Evolutionary conservation across 2,329 filamentous ascomycete genomes (phyloP), one percentile per base, ranked within the genome.

Genomic region (Arthrobotrys megalospora): DNA sequence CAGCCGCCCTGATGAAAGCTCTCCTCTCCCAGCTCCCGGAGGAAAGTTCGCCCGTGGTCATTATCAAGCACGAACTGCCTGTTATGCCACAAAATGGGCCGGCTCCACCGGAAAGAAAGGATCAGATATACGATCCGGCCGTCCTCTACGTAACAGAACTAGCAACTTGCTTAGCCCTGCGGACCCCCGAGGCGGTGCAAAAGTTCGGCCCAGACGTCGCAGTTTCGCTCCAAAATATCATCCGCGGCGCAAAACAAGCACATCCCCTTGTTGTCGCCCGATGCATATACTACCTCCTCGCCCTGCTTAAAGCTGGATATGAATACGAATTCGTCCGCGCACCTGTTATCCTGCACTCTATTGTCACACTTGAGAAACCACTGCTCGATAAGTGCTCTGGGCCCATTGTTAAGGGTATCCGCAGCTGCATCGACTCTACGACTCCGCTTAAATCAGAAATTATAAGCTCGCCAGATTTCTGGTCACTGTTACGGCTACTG

Each of bases 381-480:
- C 87, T 91, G 0, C 86, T 98, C 19, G 90, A 91, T 66, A 92
- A 92, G 83, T 91, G 93, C 14, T 91, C 94, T 0, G 87, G 90
- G 36, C 89, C 93, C 3, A 89, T 96, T 0, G 86, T 97, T 16
- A 91, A 92, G 81, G 95, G 95, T 0, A 86, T 99, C 28, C 89
- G 91, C 52, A 87, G 91, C 52, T 97, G 94, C 82, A 92, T 97
- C 80, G 90, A 91, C 28, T 65, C 77, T 8, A 72, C 81, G 12
- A 80, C 79, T 24, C 78, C 80, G 21, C 86, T 99, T 32, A 90
- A 93, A 72, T 97, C 93, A 81, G 95, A 98, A 85, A 92, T 98
- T 81, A 96, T 97, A 85, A 95, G 93, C 12, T 98, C 95, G 16
- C 96, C 96, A 0, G 96, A 99, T 83, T 98, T 99, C 84, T 99